These are phyloP conservation scores for Gynostemma pentaphyllum DNA, from an alignment of 306 rosid genomes.

Conservation along the genomic window DNA sequence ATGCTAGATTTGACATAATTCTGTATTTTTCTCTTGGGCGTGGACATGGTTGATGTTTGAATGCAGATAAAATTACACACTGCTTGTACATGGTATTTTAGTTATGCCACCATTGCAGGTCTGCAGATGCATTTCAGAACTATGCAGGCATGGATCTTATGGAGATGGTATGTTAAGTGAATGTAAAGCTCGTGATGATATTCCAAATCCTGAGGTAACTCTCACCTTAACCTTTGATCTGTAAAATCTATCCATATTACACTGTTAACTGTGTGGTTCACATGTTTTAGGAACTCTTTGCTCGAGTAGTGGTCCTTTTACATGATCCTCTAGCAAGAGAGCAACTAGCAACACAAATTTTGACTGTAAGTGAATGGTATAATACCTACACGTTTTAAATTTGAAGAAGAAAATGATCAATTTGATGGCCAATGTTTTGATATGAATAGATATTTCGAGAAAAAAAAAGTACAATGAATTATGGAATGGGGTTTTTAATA, in stretches of 20 bases:
- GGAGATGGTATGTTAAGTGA: slow-evolving; percentile 53
- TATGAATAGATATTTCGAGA: no score
- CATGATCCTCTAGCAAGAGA: slow-evolving; percentile 90
- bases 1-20: neutral
- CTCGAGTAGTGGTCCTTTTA: slow-evolving; percentile 87
- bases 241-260: slow-evolving; percentile 4
- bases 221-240: slow-evolving; percentile 1
- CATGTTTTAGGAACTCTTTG: slow-evolving; percentile 64
- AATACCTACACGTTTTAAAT: neutral
- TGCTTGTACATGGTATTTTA: neutral
- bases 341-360: slow-evolving; percentile 78
- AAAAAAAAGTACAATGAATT: neutral
- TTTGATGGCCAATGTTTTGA: neutral
- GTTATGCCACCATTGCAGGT: slow-evolving; percentile 38
- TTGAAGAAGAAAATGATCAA: neutral
- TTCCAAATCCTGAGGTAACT: slow-evolving; percentile 73
- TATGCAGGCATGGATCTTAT: slow-evolving; percentile 66
- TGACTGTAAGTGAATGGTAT: slow-evolving; percentile 47
- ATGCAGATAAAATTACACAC: neutral
- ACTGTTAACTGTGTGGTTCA: slow-evolving; percentile 8
- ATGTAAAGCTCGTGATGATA: slow-evolving; percentile 61
- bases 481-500: neutral
- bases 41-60: neutral
- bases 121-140: slow-evolving; percentile 90
- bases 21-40: neutral